Evolutionary conservation across 2,329 filamentous ascomycete genomes (phyloP).

Genomic region (Leptosphaerulina australis): DNA sequence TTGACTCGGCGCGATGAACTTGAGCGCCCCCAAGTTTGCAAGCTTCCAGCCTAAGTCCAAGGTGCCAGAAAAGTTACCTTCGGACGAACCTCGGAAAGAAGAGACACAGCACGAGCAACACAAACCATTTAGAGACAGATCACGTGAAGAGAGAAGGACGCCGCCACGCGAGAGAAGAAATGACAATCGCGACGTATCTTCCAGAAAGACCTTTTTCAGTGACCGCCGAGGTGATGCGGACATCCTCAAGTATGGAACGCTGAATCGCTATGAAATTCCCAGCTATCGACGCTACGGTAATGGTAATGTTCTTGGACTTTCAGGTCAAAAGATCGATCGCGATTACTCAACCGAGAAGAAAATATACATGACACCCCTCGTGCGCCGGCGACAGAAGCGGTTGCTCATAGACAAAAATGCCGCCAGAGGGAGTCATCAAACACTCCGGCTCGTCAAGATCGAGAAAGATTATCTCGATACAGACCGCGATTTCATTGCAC

Average conservation of each 20-base stretch:
- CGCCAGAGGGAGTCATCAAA: conserved; percentile 32
- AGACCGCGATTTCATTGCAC: conserved; percentile 39
- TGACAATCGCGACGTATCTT: conserved; percentile 1
- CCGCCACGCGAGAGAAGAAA: conserved; percentile 39
- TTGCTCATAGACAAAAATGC: conserved; percentile 48
- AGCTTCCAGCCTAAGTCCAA: conserved; percentile 69
- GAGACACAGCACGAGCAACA: conserved; percentile 19
- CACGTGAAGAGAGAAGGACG: conserved; percentile 30
- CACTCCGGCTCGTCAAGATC: conserved; percentile 34
- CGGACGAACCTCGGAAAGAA: conserved; percentile 15
- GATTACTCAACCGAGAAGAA: conserved; percentile 62
- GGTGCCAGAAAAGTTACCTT: conserved; percentile 10
- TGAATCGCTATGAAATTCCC: conserved; percentile 75
- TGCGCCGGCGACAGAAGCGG: conserved; percentile 54
- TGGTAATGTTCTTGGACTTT: conserved; percentile 73
- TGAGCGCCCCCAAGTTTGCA: conserved; percentile 69
- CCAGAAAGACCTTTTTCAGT: conserved; percentile 31
- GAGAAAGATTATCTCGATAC: conserved; percentile 7
- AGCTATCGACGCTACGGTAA: conserved; percentile 70
- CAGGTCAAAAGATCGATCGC: conserved; percentile 69
- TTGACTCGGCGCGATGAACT: conserved; percentile 26
- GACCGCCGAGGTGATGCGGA: conserved; percentile 79
- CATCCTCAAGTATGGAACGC: conserved; percentile 74
- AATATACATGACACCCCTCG: conserved; percentile 43
- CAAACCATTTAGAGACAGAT: conserved; percentile 18